Percentiles rank a stretch among this genome's conserved stretches.
phyloP scores from a whole-genome alignment of 805 yeast genomes.

The Saccharomycopsis guyanensis region DNA sequence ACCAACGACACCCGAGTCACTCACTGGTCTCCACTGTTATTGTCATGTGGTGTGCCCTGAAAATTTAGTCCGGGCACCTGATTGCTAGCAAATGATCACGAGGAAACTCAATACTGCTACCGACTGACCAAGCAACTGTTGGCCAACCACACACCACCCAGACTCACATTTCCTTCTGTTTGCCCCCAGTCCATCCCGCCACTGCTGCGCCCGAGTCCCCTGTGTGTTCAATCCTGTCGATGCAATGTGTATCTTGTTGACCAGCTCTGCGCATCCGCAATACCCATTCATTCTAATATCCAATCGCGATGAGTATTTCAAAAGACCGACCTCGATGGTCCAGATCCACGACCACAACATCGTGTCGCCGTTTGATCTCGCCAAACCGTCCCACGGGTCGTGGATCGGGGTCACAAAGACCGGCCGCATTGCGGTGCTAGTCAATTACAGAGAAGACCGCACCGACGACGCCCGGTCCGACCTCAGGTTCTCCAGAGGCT shows the following conservation, averaged over 20 bases:
- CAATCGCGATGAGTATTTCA: constrained; percentile 81
- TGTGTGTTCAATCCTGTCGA: too few species aligned
- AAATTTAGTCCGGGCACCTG: too few species aligned
- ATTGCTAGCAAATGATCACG: too few species aligned
- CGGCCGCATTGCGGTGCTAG: constrained; percentile 63
- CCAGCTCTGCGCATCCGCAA: constrained; percentile 60
- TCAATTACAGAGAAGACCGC: constrained; percentile 58
- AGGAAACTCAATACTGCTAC: too few species aligned
- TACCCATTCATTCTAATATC: constrained; percentile 72
- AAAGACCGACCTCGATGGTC: constrained; percentile 63
- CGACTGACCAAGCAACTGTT: too few species aligned
- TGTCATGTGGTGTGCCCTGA: too few species aligned
- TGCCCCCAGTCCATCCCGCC: too few species aligned
- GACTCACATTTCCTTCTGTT: too few species aligned
- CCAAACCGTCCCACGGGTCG: constrained; percentile 71
- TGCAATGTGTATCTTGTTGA: constrained; percentile 79
- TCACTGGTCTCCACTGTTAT: too few species aligned
- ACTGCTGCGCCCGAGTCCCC: too few species aligned
- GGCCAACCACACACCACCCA: too few species aligned
- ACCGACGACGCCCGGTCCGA: constrained; percentile 23
- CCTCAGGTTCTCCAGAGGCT: constrained; percentile 43
- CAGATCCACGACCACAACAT: constrained; percentile 32
- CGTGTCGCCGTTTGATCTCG: constrained; percentile 68
- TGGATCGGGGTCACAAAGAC: constrained; percentile 70
- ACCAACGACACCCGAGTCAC: too few species aligned